Percentiles rank a stretch among this genome's conserved stretches.
Evolutionary conservation across 139 green algal genomes (phyloP).

Genomic region (Pedinophyceae sp.): DNA sequence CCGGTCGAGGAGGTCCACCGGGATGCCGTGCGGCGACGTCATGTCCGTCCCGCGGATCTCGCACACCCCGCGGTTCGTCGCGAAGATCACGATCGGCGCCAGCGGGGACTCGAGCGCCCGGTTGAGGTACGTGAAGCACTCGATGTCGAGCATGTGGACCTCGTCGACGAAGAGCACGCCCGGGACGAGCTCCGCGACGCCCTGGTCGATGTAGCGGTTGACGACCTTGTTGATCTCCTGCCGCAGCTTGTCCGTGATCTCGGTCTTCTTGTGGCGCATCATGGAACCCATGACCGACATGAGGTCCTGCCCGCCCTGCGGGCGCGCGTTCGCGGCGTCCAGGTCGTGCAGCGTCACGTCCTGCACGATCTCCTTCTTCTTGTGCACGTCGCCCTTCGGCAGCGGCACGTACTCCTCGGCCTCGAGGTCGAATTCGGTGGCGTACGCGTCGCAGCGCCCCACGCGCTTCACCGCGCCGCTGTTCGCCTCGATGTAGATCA

Average conservation of each 20-base stretch:
- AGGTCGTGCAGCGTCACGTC: constrained; percentile 98
- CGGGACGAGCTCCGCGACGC: constrained; percentile 85
- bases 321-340: constrained; percentile 84
- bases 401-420: constrained; percentile 98
- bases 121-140: constrained; percentile 99
- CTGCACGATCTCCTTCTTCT: constrained; percentile 97
- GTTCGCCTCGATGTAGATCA: constrained; percentile 99
- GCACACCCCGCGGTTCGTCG: constrained; percentile 92
- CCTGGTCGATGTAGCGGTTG: constrained; percentile 48
- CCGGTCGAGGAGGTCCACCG: constrained; percentile 90
- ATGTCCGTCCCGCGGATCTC: constrained; percentile 78
- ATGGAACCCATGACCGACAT: constrained; percentile 86
- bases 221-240: constrained; percentile 95
- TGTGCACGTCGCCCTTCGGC: constrained; percentile 98
- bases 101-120: constrained; percentile 75
- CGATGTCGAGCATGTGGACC: constrained; percentile 97
- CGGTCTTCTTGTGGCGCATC: constrained; percentile 96
- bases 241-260: constrained; percentile 98
- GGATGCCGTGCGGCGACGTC: constrained; percentile 79
- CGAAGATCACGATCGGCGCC: constrained; percentile 94
- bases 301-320: constrained; percentile 82
- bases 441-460: constrained; percentile 84
- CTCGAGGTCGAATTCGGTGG: constrained; percentile 96
- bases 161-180: constrained; percentile 98
- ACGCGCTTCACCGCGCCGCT: constrained; percentile 88